Percentiles rank a stretch among this genome's conserved stretches.
Evolutionary conservation across 192 early-diverging fungal species (phyloP).

Genomic region (Coemansia sp.): DNA sequence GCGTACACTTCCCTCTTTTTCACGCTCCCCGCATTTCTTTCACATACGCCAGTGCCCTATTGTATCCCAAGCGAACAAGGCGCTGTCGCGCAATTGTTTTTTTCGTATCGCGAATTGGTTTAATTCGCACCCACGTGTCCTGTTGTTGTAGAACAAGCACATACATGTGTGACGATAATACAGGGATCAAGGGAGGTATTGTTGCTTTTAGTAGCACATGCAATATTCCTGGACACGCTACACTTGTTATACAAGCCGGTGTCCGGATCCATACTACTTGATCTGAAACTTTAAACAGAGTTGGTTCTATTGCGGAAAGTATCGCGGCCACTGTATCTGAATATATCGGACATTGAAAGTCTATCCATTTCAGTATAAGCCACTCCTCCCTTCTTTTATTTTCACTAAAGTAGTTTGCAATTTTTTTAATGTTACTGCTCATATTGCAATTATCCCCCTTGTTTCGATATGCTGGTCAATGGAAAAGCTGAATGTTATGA

Average conservation of each 20-base stretch:
- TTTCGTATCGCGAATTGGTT: background rate
- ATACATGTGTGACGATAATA: background rate
- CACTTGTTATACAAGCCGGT: background rate
- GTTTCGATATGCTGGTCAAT: background rate
- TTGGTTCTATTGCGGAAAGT: background rate
- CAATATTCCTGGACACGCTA: background rate
- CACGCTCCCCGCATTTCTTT: background rate
- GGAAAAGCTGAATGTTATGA: background rate
- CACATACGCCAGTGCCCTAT: background rate
- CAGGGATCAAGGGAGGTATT: background rate
- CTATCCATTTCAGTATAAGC: background rate
- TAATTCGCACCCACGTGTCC: background rate
- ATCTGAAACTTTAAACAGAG: constrained; percentile 3
- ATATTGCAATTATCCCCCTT: background rate
- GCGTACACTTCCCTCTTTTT: background rate
- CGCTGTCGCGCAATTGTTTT: too few relatives aligned
- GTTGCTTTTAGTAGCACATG: background rate
- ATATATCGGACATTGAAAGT: background rate
- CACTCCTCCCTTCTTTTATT: background rate
- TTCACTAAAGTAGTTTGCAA: background rate
- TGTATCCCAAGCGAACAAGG: too few relatives aligned
- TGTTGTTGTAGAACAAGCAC: background rate
- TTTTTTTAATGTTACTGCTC: constrained; percentile 7
- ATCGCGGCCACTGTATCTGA: background rate
- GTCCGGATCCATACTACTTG: background rate